Base-by-base conservation (phyloP, 2,329 filamentous ascomycete species). In the Cladosporium sp. region DNA sequence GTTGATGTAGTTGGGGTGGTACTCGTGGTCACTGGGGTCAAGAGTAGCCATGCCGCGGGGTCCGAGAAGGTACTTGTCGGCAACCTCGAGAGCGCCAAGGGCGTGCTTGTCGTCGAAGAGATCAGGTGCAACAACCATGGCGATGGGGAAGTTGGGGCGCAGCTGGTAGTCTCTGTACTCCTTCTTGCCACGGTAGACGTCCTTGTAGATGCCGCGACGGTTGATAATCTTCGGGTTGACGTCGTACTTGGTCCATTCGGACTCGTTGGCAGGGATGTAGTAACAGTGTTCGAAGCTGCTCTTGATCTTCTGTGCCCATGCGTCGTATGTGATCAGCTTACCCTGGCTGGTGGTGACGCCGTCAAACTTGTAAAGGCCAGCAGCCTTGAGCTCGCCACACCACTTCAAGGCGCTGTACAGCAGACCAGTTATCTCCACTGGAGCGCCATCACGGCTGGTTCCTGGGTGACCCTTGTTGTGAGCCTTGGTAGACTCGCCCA, bases 121-220 rank as follows among this genome's bases (percentile, higher is more conserved):
- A 30, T 92, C 90, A 0, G 95, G 92, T 0, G 96, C 93, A 0
- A 96, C 94, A 1, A 90, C 88, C 95, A 99, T 98, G 71, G 94
- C 92, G 70, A 99, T 94, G 36, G 93, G 87, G 80, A 96, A 98
- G 81, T 99, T 99, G 68, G 92, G 85, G 28, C 95, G 92, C 51
- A 99, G 87, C 78, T 99, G 95, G 80, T 99, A 99, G 80, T 99
- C 95, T 76, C 98, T 93, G 75, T 96, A 97, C 77, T 95, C 92
- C 79, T 97, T 98, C 69, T 92, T 92, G 57, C 93, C 96, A 71
- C 86, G 88, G 85, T 97, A 97, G 21, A 98, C 82, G 77, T 99
- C 95, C 81, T 99, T 99, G 87, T 99, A 99, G 75, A 99, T 96
- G 68, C 95, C 96, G 26, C 93, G 88, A 59, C 95, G 91, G 80